phyloP scores from a whole-genome alignment of 2,329 filamentous ascomycete species.

The Colletotrichum paranaense region DNA sequence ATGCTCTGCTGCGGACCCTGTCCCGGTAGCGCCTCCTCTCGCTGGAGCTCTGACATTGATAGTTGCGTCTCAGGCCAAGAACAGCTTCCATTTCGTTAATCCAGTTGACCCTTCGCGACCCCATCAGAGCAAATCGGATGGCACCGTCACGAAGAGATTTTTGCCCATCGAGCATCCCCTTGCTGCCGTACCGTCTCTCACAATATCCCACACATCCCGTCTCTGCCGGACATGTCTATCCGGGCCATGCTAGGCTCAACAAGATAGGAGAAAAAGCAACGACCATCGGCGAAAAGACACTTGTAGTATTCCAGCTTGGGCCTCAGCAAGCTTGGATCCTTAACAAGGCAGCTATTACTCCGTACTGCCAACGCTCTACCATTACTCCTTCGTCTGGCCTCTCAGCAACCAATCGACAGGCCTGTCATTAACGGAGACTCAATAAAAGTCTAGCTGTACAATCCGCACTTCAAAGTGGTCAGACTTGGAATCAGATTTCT shows the following conservation, averaged over 20 bases:
- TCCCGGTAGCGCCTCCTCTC: conserved; percentile 25
- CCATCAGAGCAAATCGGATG: conserved; percentile 28
- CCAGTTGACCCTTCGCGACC: neutral
- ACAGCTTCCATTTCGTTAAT: neutral
- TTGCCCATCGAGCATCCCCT: conserved; percentile 15
- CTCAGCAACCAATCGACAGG: neutral
- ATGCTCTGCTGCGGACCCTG: conserved; percentile 30
- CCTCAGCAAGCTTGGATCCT: conserved; percentile 1
- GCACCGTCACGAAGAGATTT: conserved; percentile 24
- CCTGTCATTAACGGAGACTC: neutral
- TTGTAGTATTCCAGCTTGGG: conserved; percentile 9
- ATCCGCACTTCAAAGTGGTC: neutral
- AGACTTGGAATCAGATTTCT: neutral
- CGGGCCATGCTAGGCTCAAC: neutral
- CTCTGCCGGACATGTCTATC: conserved; percentile 2
- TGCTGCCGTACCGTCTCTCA: conserved; percentile 19
- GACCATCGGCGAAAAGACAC: neutral
- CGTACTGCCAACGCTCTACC: neutral
- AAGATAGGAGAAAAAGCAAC: conserved; percentile 4
- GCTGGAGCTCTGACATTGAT: conserved; percentile 30
- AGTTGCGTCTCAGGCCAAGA: neutral
- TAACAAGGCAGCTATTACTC: conserved; percentile 20
- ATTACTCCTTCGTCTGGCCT: neutral
- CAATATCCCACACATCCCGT: conserved; percentile 29
- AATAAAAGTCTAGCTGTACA: neutral